Conservation (phyloP, 352 stramenopile genomes). For the Phytophthora sansomeana region DNA sequence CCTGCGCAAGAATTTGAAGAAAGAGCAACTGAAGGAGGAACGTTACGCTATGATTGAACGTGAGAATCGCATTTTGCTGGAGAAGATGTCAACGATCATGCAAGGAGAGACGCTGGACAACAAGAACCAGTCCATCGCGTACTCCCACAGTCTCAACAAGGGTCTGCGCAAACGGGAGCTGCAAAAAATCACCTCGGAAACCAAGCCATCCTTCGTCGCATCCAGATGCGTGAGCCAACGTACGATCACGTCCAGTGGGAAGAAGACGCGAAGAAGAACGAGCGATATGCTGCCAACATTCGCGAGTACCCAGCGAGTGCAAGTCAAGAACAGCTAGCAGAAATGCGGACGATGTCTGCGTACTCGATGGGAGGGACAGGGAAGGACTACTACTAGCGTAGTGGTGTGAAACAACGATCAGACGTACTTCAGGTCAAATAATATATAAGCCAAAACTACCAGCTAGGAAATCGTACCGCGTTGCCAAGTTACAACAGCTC, state of each 20-base stretch:
- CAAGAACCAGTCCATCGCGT: slow-evolving; percentile 82
- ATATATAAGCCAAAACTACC: slow-evolving; percentile 29
- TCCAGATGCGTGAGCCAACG: slow-evolving; percentile 90
- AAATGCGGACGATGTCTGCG: slow-evolving; percentile 63
- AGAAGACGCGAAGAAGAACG: slow-evolving; percentile 86
- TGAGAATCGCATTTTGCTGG: slow-evolving; percentile 96
- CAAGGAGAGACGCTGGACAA: slow-evolving; percentile 88
- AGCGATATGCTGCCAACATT: slow-evolving; percentile 90
- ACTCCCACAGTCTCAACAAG: slow-evolving; percentile 89
- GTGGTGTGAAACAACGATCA: slow-evolving; percentile 1
- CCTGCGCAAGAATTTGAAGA: slow-evolving; percentile 96
- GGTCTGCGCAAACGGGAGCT: slow-evolving; percentile 82
- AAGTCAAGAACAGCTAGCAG: slow-evolving; percentile 51
- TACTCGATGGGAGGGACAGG: slow-evolving; percentile 57
- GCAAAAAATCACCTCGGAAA: slow-evolving; percentile 90
- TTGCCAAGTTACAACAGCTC: slow-evolving; percentile 39
- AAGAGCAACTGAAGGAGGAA: slow-evolving; percentile 97
- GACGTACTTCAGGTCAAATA: slow-evolving; percentile 11
- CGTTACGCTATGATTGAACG: slow-evolving; percentile 95
- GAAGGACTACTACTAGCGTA: slow-evolving; percentile 51
- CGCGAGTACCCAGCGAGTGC: slow-evolving; percentile 74
- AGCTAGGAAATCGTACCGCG: background rate
- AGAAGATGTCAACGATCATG: slow-evolving; percentile 98
- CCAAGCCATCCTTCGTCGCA: slow-evolving; percentile 88
- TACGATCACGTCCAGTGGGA: slow-evolving; percentile 93